Percentiles rank a stretch among this genome's conserved stretches.
Conservation (phyloP, 1,284 basidiomycete genomes). For the Coriolopsis trogii region DNA sequence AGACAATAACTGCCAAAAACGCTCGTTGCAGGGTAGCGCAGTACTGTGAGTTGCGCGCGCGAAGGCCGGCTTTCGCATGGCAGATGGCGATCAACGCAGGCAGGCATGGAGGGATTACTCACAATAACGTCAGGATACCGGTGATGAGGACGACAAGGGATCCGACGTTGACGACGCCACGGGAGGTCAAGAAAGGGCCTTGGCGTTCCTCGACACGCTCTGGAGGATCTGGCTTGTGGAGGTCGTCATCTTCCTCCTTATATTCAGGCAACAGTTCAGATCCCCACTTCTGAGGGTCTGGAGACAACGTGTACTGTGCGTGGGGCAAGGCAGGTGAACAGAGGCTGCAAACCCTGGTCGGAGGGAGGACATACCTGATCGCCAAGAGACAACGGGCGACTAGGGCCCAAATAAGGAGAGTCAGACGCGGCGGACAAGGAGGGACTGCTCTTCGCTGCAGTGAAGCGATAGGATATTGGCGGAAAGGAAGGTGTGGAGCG, state of each 20-base stretch:
- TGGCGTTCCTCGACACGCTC: conserved; percentile 24
- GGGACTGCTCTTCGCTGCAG: conserved; percentile 21
- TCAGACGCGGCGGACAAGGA: conserved; percentile 31
- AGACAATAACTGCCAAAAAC: too few species aligned
- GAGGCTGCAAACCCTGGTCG: neutral
- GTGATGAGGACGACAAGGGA: conserved; percentile 33
- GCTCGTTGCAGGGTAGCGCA: too few species aligned
- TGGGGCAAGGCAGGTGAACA: conserved; percentile 2
- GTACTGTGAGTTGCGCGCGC: too few species aligned
- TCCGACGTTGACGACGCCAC: conserved; percentile 38
- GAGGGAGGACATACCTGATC: conserved; percentile 25
- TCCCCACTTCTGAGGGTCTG: conserved; percentile 35
- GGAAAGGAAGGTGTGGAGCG: conserved; percentile 9
- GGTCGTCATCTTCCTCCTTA: conserved; percentile 39
- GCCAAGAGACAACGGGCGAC: conserved; percentile 34
- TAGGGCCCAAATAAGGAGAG: conserved; percentile 32
- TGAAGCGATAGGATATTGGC: conserved; percentile 24
- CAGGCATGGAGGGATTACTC: conserved; percentile 26
- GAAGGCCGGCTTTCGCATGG: too few species aligned
- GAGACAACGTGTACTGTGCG: conserved; percentile 31
- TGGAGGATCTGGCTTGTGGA: conserved; percentile 36
- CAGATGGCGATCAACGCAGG: too few species aligned
- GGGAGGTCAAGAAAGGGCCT: conserved; percentile 33
- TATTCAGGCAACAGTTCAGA: conserved; percentile 32
- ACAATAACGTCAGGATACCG: conserved; percentile 42